Conservation (phyloP, 768 basidiomycete species). For the Clavulina sp. region DNA sequence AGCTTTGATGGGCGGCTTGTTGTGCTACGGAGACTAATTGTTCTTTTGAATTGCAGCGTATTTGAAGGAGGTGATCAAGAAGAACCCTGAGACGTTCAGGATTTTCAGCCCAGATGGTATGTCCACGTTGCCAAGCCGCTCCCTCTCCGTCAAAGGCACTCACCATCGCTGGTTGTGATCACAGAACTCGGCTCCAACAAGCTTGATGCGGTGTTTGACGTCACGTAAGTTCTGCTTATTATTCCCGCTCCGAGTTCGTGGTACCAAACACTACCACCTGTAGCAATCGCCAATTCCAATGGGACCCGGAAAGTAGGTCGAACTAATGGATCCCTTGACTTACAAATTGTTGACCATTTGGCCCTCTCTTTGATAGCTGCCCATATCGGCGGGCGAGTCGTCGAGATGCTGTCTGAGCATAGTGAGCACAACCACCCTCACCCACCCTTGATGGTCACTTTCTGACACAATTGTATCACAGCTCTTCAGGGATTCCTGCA, state of each 20-base stretch:
- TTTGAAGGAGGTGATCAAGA: constrained; percentile 26
- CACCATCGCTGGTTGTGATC: no score
- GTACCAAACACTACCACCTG: constrained; percentile 12
- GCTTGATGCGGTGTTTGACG: constrained; percentile 60
- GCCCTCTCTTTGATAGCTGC: constrained; percentile 28
- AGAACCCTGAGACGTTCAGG: constrained; percentile 62
- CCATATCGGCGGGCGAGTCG: constrained; percentile 54
- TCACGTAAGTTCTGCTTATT: constrained; percentile 6
- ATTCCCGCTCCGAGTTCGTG: constrained; percentile 9
- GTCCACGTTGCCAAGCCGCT: background rate
- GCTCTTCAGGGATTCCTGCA: constrained; percentile 79
- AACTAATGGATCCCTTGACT: constrained; percentile 5
- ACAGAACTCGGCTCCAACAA: constrained; percentile 68
- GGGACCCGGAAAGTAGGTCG: constrained; percentile 34
- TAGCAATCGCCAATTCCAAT: constrained; percentile 64
- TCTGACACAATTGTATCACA: background rate
- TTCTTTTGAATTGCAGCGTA: constrained; percentile 17
- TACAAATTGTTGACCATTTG: constrained; percentile 14
- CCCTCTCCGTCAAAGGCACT: no score
- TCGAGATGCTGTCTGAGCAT: constrained; percentile 81
- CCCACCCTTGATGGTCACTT: background rate
- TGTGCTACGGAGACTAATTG: background rate
- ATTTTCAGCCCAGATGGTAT: constrained; percentile 69
- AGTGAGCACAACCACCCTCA: constrained; percentile 16
- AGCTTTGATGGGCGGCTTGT: constrained; percentile 11